Evolutionary conservation across 148 eudicot species (phyloP).

Genomic region (Heliosperma pusillum): DNA sequence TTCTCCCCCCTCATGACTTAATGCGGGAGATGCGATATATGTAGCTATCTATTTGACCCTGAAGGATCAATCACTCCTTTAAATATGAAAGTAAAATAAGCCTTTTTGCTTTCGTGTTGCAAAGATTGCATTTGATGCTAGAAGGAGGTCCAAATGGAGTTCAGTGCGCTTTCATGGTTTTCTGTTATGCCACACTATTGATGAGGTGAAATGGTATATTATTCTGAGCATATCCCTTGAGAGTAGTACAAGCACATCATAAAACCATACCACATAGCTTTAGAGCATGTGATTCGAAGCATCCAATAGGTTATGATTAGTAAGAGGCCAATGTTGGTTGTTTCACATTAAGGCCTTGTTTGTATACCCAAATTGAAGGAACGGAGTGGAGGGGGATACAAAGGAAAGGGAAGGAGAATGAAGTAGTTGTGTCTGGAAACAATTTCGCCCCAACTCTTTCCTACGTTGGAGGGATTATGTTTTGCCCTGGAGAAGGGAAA

Average conservation of each 20-base stretch:
- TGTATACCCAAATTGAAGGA: too few species aligned
- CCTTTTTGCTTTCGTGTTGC: not conserved
- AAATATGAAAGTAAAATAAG: not conserved
- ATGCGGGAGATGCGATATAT: too few species aligned
- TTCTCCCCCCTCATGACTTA: too few species aligned
- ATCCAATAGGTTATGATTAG: not conserved
- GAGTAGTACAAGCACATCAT: not conserved
- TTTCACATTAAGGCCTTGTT: not conserved
- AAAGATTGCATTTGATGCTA: not conserved
- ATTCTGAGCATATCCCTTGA: not conserved
- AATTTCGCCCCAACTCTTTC: too few species aligned
- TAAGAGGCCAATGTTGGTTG: not conserved
- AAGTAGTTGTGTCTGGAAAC: too few species aligned
- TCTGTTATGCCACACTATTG: not conserved
- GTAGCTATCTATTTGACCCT: too few species aligned
- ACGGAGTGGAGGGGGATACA: not conserved
- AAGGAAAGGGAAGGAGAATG: not conserved
- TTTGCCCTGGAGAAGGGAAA: too few species aligned
- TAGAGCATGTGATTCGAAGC: not conserved
- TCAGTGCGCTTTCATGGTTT: not conserved
- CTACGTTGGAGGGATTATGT: too few species aligned
- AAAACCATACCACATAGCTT: not conserved
- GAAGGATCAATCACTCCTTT: not conserved
- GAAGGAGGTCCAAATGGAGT: not conserved
- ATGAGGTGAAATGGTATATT: not conserved